Evolutionary conservation across 2,329 filamentous ascomycete species (phyloP), one percentile per base, ranked within the genome.

Genomic region (Juglanconis oblonga): DNA sequence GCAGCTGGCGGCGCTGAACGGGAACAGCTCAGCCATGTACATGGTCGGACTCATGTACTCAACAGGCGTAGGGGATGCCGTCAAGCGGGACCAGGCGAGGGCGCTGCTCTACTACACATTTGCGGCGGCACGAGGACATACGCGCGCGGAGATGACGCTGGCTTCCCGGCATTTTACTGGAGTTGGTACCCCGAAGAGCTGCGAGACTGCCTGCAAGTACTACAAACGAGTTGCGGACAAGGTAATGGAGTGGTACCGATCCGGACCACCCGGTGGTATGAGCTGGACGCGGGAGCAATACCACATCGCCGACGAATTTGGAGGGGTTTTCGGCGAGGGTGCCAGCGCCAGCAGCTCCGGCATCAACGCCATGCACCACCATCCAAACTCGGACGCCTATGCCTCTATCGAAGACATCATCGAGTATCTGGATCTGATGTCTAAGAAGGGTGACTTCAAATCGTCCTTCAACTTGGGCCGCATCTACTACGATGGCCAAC

Each of bases 1-100:
- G 64, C 81, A 87, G 63, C 82, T 99, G 57, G 91, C 94, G 3
- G 81, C 82, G 17, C 73, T 88, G 61, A 84, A 89, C 65, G 95
- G 94, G 49, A 98, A 99, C 74, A 89, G 86, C 65, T 96, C 94
- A 11, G 95, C 95, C 1, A 92, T 98, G 73, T 89, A 96, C 74
- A 97, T 99, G 94, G 73, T 98, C 51, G 95, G 91, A 0, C 86
- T 99, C 67, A 95, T 97, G 84, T 94, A 99, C 75, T 93, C 93
- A 40, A 99, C 95, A 0, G 95, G 95, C 0, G 82, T 99, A 60
- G 93, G 91, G 14, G 86, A 86, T 36, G 88, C 87, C 1, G 91
- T 97, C 5, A 85, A 90, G 70, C 84, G 86, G 48, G 90, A 99
- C 68, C 95, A 98, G 75, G 93, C 93, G 10, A 93, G 92, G 74